These are phyloP conservation scores for Trichoderma sp. DNA, from an alignment of 2,329 filamentous ascomycete species.

Conservation along the genomic window DNA sequence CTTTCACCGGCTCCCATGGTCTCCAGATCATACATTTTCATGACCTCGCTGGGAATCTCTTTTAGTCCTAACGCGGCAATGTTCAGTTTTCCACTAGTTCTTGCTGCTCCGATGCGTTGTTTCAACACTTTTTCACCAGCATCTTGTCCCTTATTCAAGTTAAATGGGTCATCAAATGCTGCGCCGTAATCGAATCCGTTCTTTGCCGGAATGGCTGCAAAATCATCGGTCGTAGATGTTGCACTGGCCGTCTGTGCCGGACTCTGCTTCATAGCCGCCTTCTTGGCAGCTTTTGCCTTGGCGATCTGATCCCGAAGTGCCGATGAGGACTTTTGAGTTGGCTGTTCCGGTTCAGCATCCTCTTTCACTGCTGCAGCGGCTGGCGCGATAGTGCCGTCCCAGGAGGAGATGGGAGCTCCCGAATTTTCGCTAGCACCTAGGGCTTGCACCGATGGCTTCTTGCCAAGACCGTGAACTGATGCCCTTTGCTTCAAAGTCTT, in stretches of 20 bases:
- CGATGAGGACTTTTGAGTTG: constrained; percentile 67
- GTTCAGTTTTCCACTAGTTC: constrained; percentile 79
- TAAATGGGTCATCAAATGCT: constrained; percentile 66
- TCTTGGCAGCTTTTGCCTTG: constrained; percentile 82
- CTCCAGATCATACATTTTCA: constrained; percentile 87
- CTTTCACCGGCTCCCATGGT: constrained; percentile 63
- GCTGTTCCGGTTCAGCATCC: background rate
- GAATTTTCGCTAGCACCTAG: constrained; percentile 30
- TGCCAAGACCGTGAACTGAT: constrained; percentile 56
- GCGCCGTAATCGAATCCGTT: constrained; percentile 52
- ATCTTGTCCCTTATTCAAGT: constrained; percentile 59
- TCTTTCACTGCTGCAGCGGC: constrained; percentile 24
- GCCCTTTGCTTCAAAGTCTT: constrained; percentile 52
- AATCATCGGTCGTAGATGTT: constrained; percentile 22
- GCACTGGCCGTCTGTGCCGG: constrained; percentile 24
- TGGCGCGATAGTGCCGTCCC: constrained; percentile 36
- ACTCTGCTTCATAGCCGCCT: constrained; percentile 49
- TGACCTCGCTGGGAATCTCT: constrained; percentile 76
- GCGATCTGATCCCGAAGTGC: constrained; percentile 89
- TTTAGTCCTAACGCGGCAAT: constrained; percentile 82
- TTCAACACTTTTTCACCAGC: constrained; percentile 67
- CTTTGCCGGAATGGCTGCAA: constrained; percentile 50
- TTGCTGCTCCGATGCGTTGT: constrained; percentile 70
- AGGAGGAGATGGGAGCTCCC: constrained; percentile 25
- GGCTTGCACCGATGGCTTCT: constrained; percentile 54